Evolutionary conservation across 257 asterid genomes (phyloP).

Genomic region (Przewalskia tangutica): DNA sequence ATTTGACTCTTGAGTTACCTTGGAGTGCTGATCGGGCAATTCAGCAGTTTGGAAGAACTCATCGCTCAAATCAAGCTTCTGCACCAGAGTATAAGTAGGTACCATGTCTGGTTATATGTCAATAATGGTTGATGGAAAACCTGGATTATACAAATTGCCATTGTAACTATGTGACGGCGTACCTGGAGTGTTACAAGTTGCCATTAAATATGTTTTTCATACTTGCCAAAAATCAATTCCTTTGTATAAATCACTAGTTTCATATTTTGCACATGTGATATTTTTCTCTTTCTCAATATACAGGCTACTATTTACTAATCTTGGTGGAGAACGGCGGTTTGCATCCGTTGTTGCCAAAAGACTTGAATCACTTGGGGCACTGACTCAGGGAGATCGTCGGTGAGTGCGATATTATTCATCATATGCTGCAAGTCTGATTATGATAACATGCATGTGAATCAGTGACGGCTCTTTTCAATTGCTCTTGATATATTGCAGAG

Average conservation of each 20-base stretch:
- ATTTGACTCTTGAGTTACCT: slow-evolving; percentile 88
- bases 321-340: slow-evolving; percentile 97
- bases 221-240: neutral
- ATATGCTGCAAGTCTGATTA: neutral
- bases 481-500: slow-evolving; percentile 47
- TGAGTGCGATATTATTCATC: slow-evolving; percentile 14
- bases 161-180: neutral
- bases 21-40: slow-evolving; percentile 99
- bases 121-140: neutral
- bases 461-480: neutral
- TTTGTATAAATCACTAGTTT: neutral
- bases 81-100: slow-evolving; percentile 92
- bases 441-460: neutral
- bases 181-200: neutral
- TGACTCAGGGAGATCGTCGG: slow-evolving; percentile 99
- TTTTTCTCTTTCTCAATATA: neutral
- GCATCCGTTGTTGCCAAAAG: slow-evolving; percentile 98
- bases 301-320: slow-evolving; percentile 90
- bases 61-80: slow-evolving; percentile 96
- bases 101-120: slow-evolving; percentile 3
- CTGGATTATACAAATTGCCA: neutral
- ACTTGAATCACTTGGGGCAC: slow-evolving; percentile 94
- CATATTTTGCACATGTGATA: neutral
- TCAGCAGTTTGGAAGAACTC: slow-evolving; percentile 99
- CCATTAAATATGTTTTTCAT: neutral